Evolutionary conservation across 768 basidiomycete genomes (phyloP).

Genomic region (Lactarius psammicola): DNA sequence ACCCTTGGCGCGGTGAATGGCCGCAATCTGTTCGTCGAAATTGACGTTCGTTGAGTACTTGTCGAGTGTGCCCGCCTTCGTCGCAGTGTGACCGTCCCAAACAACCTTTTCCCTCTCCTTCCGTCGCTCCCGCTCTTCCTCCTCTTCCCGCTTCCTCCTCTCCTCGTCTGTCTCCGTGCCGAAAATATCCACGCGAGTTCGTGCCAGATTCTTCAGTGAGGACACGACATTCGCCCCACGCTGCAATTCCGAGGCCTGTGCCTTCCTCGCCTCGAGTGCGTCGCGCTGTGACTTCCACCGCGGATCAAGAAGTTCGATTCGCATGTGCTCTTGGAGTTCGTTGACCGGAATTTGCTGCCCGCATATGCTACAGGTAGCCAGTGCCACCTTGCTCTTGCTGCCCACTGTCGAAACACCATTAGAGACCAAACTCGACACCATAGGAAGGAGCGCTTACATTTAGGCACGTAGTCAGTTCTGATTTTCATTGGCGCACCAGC

Average conservation of each 20-base stretch:
- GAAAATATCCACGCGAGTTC: slow-evolving; percentile 97
- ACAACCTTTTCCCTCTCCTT: slow-evolving; percentile 93
- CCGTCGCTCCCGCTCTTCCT: slow-evolving; percentile 74
- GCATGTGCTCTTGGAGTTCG: slow-evolving; percentile 96
- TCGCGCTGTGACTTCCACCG: slow-evolving; percentile 97
- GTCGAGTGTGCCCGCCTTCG: slow-evolving; percentile 88
- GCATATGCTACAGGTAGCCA: slow-evolving; percentile 90
- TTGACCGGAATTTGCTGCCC: slow-evolving; percentile 96
- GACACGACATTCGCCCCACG: slow-evolving; percentile 92
- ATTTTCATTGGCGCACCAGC: slow-evolving; percentile 87
- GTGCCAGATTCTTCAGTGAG: slow-evolving; percentile 89
- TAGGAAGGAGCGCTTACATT: slow-evolving; percentile 52
- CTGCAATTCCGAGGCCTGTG: slow-evolving; percentile 83
- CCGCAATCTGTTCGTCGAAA: slow-evolving; percentile 97
- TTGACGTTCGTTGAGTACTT: slow-evolving; percentile 93
- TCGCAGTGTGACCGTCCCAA: slow-evolving; percentile 98
- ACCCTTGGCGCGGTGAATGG: slow-evolving; percentile 91
- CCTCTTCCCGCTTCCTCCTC: slow-evolving; percentile 80
- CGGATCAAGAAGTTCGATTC: slow-evolving; percentile 96
- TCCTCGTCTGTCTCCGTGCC: slow-evolving; percentile 94
- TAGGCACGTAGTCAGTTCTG: slow-evolving; percentile 93
- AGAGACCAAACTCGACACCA: slow-evolving; percentile 8
- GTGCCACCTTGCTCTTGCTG: slow-evolving; percentile 62
- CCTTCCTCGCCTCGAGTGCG: slow-evolving; percentile 82
- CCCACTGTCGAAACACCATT: slow-evolving; percentile 50